A percentile compares a stretch with the other conserved stretches of the same genome.
phyloP scores from a whole-genome alignment of 106 monocot species.

The Phalaenopsis equestris region DNA sequence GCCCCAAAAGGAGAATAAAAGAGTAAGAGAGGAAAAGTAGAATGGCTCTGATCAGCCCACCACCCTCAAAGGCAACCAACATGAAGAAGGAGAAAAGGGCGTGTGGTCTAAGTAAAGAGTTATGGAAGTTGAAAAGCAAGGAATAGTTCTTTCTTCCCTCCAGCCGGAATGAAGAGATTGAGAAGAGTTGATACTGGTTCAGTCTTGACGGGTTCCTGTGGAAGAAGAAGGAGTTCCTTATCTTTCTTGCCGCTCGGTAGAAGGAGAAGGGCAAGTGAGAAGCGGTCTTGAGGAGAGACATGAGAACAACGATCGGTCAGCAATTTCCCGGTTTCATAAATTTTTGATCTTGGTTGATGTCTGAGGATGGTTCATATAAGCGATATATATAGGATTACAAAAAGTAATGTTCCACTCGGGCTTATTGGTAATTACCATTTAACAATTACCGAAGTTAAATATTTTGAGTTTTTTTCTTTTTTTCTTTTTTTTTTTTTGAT shows the following conservation, averaged over 20 bases:
- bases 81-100: conserved; percentile 80
- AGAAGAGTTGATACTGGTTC: background rate
- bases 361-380: no score
- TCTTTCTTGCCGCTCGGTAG: background rate
- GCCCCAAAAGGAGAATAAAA: conserved; percentile 29
- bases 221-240: background rate
- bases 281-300: background rate
- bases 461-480: no score
- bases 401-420: no score
- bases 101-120: conserved; percentile 3
- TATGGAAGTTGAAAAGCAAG: background rate
- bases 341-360: no score
- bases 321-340: background rate
- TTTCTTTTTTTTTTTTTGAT: no score
- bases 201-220: background rate
- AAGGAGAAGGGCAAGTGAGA: background rate
- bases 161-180: background rate
- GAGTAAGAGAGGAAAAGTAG: conserved; percentile 49
- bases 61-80: conserved; percentile 78
- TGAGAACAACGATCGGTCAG: background rate
- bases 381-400: no score
- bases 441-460: no score
- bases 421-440: no score
- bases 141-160: background rate
- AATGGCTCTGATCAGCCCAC: conserved; percentile 42